Conservation (phyloP, 2,329 filamentous ascomycete species). For the Alternaria triticina region DNA sequence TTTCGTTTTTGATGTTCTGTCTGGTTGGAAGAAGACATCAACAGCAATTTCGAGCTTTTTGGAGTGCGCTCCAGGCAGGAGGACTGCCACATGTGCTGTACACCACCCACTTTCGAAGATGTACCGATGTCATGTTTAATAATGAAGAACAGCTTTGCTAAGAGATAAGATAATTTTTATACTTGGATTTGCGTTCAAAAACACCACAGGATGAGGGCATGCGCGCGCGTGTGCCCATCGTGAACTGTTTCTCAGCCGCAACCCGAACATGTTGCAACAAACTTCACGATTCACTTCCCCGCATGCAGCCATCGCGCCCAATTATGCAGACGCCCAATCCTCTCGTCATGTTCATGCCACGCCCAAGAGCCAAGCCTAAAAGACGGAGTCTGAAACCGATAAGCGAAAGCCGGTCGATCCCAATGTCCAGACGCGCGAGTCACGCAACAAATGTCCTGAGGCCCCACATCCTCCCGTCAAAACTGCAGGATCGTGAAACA, state of each 20-base stretch:
- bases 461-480: neutral
- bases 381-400: conserved; percentile 12
- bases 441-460: neutral
- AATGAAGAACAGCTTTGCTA: neutral
- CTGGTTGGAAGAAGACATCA: neutral
- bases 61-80: neutral
- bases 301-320: neutral
- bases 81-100: neutral
- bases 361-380: neutral
- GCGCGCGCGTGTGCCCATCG: neutral
- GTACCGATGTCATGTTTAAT: neutral
- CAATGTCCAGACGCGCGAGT: neutral
- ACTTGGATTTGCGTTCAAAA: neutral
- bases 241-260: neutral
- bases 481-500: neutral
- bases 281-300: neutral
- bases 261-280: neutral
- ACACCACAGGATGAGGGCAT: neutral
- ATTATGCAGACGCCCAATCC: neutral
- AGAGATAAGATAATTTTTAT: neutral
- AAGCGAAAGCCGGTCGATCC: conserved; percentile 8
- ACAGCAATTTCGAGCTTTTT: rapidly evolving
- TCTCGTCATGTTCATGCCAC: neutral
- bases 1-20: neutral
- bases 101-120: neutral